These are phyloP conservation scores for Pyracantha coccinea DNA, from an alignment of 331 rosid genomes.

Conservation along the genomic window DNA sequence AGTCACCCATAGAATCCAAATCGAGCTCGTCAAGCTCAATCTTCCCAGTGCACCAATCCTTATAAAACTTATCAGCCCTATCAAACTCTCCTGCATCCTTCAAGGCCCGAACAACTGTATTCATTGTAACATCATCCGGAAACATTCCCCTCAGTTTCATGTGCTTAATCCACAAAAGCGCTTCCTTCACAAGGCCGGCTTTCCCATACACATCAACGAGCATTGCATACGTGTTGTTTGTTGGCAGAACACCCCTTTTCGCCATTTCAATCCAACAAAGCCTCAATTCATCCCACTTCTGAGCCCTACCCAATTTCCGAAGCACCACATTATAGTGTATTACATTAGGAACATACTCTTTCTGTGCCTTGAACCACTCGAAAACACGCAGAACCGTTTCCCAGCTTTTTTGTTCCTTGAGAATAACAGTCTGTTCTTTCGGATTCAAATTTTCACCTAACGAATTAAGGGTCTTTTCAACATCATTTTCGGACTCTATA, in stretches of 20 bases:
- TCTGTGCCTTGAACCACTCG: slow-evolving; percentile 64
- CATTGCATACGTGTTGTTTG: slow-evolving; percentile 67
- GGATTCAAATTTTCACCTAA: slow-evolving; percentile 32
- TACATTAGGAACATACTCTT: slow-evolving; percentile 54
- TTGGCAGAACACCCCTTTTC: slow-evolving; percentile 42
- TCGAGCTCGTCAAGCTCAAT: slow-evolving; percentile 67
- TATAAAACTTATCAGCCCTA: slow-evolving; percentile 67
- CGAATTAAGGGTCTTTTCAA: slow-evolving; percentile 39
- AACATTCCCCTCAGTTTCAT: slow-evolving; percentile 62
- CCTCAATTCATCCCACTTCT: slow-evolving; percentile 73
- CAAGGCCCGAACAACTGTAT: slow-evolving; percentile 70
- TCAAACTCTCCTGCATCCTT: slow-evolving; percentile 68
- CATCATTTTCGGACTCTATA: slow-evolving; percentile 26
- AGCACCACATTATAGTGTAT: slow-evolving; percentile 89
- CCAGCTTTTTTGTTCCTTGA: slow-evolving; percentile 55
- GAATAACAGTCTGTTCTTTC: slow-evolving; percentile 69
- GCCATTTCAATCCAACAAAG: slow-evolving; percentile 89
- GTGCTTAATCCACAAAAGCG: slow-evolving; percentile 83
- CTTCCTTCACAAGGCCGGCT: slow-evolving; percentile 73
- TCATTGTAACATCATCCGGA: slow-evolving; percentile 92
- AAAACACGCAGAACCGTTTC: slow-evolving; percentile 47
- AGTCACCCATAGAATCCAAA: slow-evolving; percentile 36
- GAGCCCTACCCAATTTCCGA: slow-evolving; percentile 60
- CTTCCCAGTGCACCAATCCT: slow-evolving; percentile 60
- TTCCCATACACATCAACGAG: slow-evolving; percentile 81